These are phyloP conservation scores for Capillidium rhysosporum DNA, from an alignment of 371 early-diverging fungal species.

Conservation along the genomic window DNA sequence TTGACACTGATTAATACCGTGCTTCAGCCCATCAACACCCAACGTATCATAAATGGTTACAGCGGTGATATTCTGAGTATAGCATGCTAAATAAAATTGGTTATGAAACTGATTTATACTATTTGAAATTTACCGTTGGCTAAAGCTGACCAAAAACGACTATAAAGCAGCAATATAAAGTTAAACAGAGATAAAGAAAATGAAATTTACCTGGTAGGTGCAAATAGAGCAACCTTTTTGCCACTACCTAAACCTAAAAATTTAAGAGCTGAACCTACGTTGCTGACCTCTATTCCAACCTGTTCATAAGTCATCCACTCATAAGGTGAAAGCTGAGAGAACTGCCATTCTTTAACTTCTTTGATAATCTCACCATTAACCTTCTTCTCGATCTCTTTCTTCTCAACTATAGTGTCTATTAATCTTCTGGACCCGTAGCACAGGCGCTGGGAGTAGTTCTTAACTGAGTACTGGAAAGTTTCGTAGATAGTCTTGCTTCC, in stretches of 20 bases:
- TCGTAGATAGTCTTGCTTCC: neutral
- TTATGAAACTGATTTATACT: neutral
- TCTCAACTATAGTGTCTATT: conserved; percentile 39
- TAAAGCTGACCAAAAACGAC: neutral
- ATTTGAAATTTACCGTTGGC: neutral
- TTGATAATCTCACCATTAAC: conserved; percentile 33
- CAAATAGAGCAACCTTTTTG: neutral
- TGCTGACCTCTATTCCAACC: conserved; percentile 18
- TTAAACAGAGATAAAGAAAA: neutral
- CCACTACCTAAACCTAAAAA: neutral
- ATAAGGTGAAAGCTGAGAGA: conserved; percentile 42
- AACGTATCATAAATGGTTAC: conserved; percentile 78
- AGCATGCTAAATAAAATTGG: conserved; percentile 15
- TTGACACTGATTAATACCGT: conserved; percentile 69
- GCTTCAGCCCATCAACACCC: conserved; percentile 70
- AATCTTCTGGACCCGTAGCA: conserved; percentile 43
- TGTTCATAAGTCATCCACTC: conserved; percentile 43
- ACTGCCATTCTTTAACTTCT: conserved; percentile 61
- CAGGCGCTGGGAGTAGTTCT: conserved; percentile 4
- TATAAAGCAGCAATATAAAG: neutral
- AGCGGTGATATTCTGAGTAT: conserved; percentile 48
- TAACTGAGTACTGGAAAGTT: neutral
- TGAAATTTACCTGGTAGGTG: neutral
- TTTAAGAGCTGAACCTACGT: conserved; percentile 39
- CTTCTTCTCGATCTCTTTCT: conserved; percentile 46